Evolutionary conservation across 352 stramenopile genomes (phyloP), one percentile per base, ranked within the genome.

Genomic region (Phytophthora sp.): DNA sequence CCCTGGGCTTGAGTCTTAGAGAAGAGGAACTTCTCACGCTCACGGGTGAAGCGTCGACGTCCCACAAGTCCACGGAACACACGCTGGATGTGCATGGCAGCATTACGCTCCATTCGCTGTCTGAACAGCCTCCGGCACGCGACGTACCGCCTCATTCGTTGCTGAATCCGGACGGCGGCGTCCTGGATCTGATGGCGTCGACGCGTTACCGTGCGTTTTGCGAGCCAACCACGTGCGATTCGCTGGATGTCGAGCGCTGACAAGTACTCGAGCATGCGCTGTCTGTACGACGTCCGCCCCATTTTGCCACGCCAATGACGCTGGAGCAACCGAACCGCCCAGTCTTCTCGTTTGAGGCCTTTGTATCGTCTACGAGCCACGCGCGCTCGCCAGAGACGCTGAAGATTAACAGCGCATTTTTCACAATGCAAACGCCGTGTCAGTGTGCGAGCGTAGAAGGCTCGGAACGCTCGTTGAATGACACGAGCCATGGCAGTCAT

Each of bases 11-110:
- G 96, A 35, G 86, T 96, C 46, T 94, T 94, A 36, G 86, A 96
- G 56, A 98, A 98, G 45, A 98, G 74, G 57, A 97, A 98, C 66
- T 97, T 98, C 54, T 98, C 91, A n/a, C 88, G 78, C 76, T 99
- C 95, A 15, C 82, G 71, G 1, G 42, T 63, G 27, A 94, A 95
- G 4, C 87, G 81, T 54, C 78, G 74, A 42, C 95, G 82, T 0
- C 94, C 94, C 1, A 95, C 51, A 73, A 91, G 81, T 1, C 96
- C 96, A 20, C 95, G 87, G 61, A 89, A 98, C 12, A 96, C 68
- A 18, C 93, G 86, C 78, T 98, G 93, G 41, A 98, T 85, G 2
- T 67, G 73, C 16, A 86, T 84, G 6, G 80, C 83, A 15, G 89
- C 76, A 60, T 96, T 84, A 38, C 82, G 67, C 6, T 80, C 57